These are phyloP conservation scores for Jatropha podagrica DNA, from an alignment of 441 rosid genomes.

Conservation along the genomic window DNA sequence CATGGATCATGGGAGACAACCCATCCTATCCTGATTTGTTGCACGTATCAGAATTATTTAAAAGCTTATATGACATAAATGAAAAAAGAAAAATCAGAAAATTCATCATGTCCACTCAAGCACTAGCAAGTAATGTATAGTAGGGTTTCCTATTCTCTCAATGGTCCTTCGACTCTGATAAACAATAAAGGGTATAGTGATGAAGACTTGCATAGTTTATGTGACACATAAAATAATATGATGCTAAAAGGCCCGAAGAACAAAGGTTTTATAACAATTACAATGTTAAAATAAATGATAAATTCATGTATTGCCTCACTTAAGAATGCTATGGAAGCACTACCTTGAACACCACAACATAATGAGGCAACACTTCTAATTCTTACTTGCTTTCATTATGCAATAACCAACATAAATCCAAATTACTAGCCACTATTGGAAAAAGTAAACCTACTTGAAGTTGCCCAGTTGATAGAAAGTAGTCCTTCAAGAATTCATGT, in stretches of 20 bases:
- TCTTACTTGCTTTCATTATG: neutral
- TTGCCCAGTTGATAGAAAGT: constrained; percentile 92
- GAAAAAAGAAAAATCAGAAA: too few relatives aligned
- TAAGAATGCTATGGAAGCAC: neutral
- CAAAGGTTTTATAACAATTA: constrained; percentile 4
- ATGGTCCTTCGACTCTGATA: neutral
- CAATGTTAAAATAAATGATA: constrained; percentile 1
- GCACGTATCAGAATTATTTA: neutral
- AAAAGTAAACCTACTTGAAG: constrained; percentile 67
- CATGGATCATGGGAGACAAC: neutral
- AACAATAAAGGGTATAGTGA: neutral
- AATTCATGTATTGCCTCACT: neutral
- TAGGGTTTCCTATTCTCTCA: neutral
- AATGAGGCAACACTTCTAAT: constrained; percentile 1
- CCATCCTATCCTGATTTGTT: neutral
- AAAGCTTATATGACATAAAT: too few relatives aligned
- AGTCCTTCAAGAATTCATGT: constrained; percentile 91
- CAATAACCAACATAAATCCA: neutral
- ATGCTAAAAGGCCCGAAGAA: neutral
- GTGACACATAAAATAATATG: neutral
- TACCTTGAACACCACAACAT: neutral
- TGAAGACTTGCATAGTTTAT: neutral
- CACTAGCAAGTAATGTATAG: neutral
- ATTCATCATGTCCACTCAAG: too few relatives aligned
- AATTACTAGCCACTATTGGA: constrained; percentile 9